Evolutionary conservation across 1,284 basidiomycete genomes (phyloP).

Genomic region (Schizopora paradoxa): DNA sequence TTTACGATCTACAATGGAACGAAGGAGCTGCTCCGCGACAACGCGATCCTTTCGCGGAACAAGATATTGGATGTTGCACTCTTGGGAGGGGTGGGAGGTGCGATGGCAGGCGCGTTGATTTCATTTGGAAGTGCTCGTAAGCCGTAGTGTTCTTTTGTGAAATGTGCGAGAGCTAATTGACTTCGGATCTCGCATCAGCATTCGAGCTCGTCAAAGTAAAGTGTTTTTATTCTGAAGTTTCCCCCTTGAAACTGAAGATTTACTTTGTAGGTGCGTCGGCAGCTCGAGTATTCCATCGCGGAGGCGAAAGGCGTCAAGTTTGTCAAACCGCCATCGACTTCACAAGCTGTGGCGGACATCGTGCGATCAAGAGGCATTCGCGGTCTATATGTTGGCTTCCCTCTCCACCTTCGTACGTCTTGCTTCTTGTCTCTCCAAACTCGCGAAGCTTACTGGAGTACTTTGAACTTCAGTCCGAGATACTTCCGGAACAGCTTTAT

Average conservation of each 20-base stretch:
- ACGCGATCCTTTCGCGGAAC: constrained; percentile 52
- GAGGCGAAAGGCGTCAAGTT: constrained; percentile 65
- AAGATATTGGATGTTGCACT: constrained; percentile 65
- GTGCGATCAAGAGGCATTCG: constrained; percentile 57
- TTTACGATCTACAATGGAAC: constrained; percentile 93
- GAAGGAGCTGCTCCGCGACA: constrained; percentile 72
- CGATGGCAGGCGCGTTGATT: constrained; percentile 78
- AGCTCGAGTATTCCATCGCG: constrained; percentile 92
- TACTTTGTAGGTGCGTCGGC: constrained; percentile 66
- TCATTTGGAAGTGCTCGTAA: constrained; percentile 79
- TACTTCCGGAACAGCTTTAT: constrained; percentile 76
- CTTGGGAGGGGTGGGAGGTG: constrained; percentile 74
- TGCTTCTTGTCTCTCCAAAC: constrained; percentile 16
- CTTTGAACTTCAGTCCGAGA: constrained; percentile 56
- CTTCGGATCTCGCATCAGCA: constrained; percentile 38
- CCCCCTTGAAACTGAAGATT: not conserved
- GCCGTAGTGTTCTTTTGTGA: constrained; percentile 35
- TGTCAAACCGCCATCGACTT: constrained; percentile 66
- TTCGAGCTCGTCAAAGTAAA: constrained; percentile 93
- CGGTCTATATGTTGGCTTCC: constrained; percentile 82
- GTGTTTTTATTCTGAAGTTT: not conserved
- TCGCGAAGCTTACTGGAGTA: too few species aligned
- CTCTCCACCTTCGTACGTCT: constrained; percentile 67
- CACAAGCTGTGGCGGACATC: constrained; percentile 69
- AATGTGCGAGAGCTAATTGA: constrained; percentile 11